Base-by-base conservation (phyloP, 768 basidiomycete species). In the Xerocomus brunneocitrinus region DNA sequence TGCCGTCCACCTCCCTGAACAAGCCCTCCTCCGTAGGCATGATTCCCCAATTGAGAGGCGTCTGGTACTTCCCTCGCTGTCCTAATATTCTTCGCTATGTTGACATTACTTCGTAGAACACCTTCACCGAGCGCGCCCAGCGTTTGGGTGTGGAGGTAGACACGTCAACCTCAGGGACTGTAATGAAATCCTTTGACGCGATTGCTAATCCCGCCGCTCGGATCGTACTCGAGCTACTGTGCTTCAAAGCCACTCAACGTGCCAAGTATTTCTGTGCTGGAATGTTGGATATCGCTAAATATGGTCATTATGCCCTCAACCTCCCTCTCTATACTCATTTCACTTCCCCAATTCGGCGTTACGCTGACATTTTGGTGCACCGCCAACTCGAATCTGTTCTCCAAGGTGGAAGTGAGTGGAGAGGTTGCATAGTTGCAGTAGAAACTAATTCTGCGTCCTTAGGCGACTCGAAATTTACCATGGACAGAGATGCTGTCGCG, bases 231-330 rank as follows among this genome's bases (percentile, higher is more conserved):
- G 85, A 94, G 69, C 67, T 97, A 32, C 76, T 98, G 39, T 84
- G 85, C 14, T 84, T 82, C 68, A 97, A 97, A 71, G 87, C 93
- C n/a, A 98, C 94, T 56, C 89, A 92, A 55, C 82, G 87, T 48
- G 92, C 97, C 60, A 95, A 94, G 71, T 99, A 99, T 73, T 98
- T 98, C 84, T 99, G 97, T 67, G 83, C 94, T 25, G 97, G 97
- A 58, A 98, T 98, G 95, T 77, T 99, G 61, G 97, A 99, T 71
- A 99, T 99, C 64, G 92, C 94, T 39, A 98, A 98, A 75, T 99
- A 98, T 65, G 74, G 83, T 30, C 97, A 99, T 71, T 98, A 91
- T 68, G 86, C 95, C 0, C 75, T 98, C 59, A 95, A 85, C 59
- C 75, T 82, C 5, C 94, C 97, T 16, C 78, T 99, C 41, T 99